Base-by-base conservation (phyloP, 768 basidiomycete species). In the Hemileccinum impolitum region DNA sequence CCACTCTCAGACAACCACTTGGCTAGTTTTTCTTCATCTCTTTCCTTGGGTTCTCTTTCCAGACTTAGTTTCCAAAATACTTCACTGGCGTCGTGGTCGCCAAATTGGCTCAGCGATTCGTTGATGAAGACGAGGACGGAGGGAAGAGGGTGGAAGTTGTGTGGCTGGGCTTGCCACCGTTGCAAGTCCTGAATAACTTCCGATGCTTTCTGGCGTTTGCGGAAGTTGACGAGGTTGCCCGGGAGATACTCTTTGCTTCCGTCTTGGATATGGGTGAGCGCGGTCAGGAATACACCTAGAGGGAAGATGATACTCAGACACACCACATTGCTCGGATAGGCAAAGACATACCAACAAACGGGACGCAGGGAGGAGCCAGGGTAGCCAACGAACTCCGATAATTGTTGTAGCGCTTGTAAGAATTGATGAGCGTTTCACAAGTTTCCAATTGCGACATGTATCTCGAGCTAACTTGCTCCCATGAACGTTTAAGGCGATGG, bases 361-460 rank as follows among this genome's bases (percentile, higher is more conserved):
- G 85, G 9, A 87, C 79, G 47, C 84, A 85, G 35, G 85, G 85
- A 10, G 83, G 80, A 17, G 75, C 71, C 17, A 82, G 75, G 15
- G 67, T 70, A 35, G 79, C 77, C 39, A 87, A 64, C 21, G 75
- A 71, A 38, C 71, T 65, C 45, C 80, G 77, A 65, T 84, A 86
- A 45, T 74, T 80, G 48, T 78, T 77, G 68, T 84, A 87, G 56
- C 85, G 87, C 66, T 80, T 82, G 60, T 79, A 80, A 28, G 82
- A 78, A 56, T 83, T 77, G 57, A 87, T 75, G 36, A 79, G 75
- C 49, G 75, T 70, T 59, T 84, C 81, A 48, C 85, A 72, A 21
- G 72, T 67, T 18, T 74, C 73, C 51, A 85, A 68, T 47, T 74
- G 67, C 5, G 75, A 67, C 67, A 77, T 73, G 39, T 75, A 65